A percentile compares a stretch with the other conserved stretches of the same genome.
These are phyloP conservation scores for Neurospora crassa DNA, from an alignment of 2,329 filamentous ascomycete genomes.

Conservation along the genomic window DNA sequence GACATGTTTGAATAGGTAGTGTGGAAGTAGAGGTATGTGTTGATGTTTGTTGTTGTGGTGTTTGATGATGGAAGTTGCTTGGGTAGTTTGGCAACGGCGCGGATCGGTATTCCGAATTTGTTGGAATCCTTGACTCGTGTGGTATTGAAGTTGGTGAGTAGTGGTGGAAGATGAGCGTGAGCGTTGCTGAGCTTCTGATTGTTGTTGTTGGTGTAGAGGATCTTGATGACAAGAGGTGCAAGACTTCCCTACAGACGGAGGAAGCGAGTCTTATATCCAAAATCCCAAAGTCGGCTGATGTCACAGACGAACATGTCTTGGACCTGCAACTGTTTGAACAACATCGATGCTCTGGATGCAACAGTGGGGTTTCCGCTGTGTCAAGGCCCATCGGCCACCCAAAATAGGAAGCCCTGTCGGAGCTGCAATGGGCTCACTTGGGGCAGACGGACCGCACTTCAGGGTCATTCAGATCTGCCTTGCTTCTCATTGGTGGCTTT, in stretches of 20 bases:
- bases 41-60: constrained; percentile 20
- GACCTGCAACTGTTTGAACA: constrained; percentile 9
- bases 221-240: neutral
- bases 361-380: neutral
- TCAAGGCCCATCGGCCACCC: neutral
- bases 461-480: constrained; percentile 3
- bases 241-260: neutral
- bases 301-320: neutral
- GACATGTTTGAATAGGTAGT: constrained; percentile 10
- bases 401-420: neutral
- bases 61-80: constrained; percentile 2
- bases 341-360: neutral
- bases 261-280: constrained; percentile 6
- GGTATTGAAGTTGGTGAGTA: neutral
- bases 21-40: neutral
- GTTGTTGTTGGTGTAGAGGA: neutral
- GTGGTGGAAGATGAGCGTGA: neutral
- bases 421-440: neutral
- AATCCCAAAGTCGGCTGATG: neutral
- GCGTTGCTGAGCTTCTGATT: neutral
- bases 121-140: neutral
- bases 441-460: neutral
- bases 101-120: neutral
- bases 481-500: constrained; percentile 4
- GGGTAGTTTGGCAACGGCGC: neutral